These are phyloP conservation scores for Endotrypanum monterogeii DNA, from an alignment of 208 protist genomes.

Conservation along the genomic window DNA sequence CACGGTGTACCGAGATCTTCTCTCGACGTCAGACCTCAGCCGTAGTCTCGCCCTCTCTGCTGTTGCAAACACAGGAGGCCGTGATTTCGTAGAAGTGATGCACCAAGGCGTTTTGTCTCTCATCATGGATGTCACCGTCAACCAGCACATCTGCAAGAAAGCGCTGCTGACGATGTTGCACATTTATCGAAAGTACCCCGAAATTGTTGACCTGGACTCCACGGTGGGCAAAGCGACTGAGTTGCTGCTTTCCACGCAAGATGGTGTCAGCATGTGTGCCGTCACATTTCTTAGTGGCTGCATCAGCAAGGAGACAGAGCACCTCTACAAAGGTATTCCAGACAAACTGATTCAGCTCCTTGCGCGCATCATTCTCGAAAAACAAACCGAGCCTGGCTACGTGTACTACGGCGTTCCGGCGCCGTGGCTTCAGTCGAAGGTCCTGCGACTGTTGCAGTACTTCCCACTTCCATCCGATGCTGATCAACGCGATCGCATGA, in stretches of 20 bases:
- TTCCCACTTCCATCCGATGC: constrained; percentile 89
- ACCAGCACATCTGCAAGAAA: constrained; percentile 97
- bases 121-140: constrained; percentile 75
- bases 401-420: constrained; percentile 97
- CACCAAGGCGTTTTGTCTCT: constrained; percentile 94
- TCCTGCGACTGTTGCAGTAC: constrained; percentile 96
- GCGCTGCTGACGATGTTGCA: constrained; percentile 96
- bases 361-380: constrained; percentile 83
- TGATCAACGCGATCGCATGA: constrained; percentile 46
- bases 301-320: constrained; percentile 65
- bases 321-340: constrained; percentile 60
- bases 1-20: constrained; percentile 96
- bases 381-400: constrained; percentile 93
- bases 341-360: constrained; percentile 86
- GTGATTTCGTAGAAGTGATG: constrained; percentile 98
- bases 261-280: constrained; percentile 93
- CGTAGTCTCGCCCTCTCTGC: constrained; percentile 96
- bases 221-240: constrained; percentile 79
- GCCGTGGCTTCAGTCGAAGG: constrained; percentile 98
- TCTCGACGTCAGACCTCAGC: constrained; percentile 88
- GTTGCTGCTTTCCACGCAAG: constrained; percentile 84
- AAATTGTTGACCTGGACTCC: constrained; percentile 70
- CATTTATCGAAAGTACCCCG: constrained; percentile 95
- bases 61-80: constrained; percentile 97
- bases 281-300: constrained; percentile 93